Base-by-base conservation (phyloP, 257 asterid species). In the Rehmannia glutinosa region DNA sequence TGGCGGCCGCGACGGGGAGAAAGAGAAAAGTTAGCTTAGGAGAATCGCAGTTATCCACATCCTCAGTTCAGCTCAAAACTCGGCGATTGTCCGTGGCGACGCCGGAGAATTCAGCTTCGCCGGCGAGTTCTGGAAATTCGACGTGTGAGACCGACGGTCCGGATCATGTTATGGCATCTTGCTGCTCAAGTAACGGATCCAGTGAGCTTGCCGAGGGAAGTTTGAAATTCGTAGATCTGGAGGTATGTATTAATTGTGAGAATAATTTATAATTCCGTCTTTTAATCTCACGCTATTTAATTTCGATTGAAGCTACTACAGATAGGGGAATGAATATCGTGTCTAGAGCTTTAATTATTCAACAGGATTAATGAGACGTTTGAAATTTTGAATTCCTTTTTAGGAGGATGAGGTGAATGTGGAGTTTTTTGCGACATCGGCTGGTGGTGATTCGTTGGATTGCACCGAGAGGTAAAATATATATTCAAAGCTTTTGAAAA, bases 201-300 rank as follows among this genome's bases (percentile, higher is more conserved):
- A 61, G 64, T 59, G 83, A 78, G 59, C 62, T 66, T 59, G 68
- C 66, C 4, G 60, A 65, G 49, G 77, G 41, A 67, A 61, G 65
- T 54, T 76, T 73, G 59, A 61, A 82, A 53, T 70, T 55, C 47
- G 46, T 64, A 76, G 94, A 90, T 90, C 97, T 82, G 76, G 71
- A 87, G 92, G 95, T 89, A 72, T 55, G 0, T 33, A 52, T 15
- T 49, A 13, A 56, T 39, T 51, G 30, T 76, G 51, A 17, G 27
- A 23, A 12, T 17, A 56, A 20, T 57, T 35, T 30, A 58, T 50
- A 59, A 49, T 64, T 68, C 41, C 17, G 47, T 15, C 24, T 49
- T 71, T 9, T 35, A 11, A 24, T 11, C 39, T 58, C 52, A 24
- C 13, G 45, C 62, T 55, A 58, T 20, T 75, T 68, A 62, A 58